Base-by-base conservation (phyloP, 371 early-diverging fungal species). In the Mortierella polycephala region DNA sequence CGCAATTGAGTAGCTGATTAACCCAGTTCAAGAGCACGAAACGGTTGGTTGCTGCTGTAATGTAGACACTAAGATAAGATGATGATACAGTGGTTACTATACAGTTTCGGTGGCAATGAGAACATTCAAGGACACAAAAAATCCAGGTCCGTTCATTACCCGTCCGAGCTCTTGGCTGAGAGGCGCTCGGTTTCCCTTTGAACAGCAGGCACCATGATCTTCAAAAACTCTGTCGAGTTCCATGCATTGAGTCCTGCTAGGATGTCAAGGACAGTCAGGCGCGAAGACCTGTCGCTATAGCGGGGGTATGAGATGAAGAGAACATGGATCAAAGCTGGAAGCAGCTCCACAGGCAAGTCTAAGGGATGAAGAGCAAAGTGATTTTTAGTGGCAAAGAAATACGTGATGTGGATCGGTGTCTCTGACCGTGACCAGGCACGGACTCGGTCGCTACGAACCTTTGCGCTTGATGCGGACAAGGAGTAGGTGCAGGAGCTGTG, bases 21-120 rank as follows among this genome's bases (percentile, higher is more conserved):
- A 89, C 75, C 91, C 91, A 91, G 18, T 85, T 88, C 59, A 91
- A 69, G 57, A 89, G 63, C 16, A 88, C 85, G 72, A 89, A 85
- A 60, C 91, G 86, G 65, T 86, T 81, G 13, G 83, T 79, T n/a
- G 89, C 84, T 23, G 89, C 67, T 11, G 85, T 86, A 23, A 84
- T 76, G 57, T 82, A 86, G 49, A 81, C 81, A 52, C 86, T 87
- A 68, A 23, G 37, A 41, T 30, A 42, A 30, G 56, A 6, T 7
- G 47, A 8, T 47, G 60, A 50, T 37, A 57, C 18, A 4, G 20
- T 18, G 21, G 11, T 56, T 8, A n/a, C 30, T 23, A 21, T 14
- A 50, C 0, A 18, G 16, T 20, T n/a, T 39, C 46, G 47, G 4
- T 12, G 47, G 37, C 16, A 47, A 30, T 21, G 50, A 49, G 23